A percentile compares a stretch with the other conserved stretches of the same genome.
Evolutionary conservation across 306 rosid genomes (phyloP).

Genomic region (Medicago arabica): DNA sequence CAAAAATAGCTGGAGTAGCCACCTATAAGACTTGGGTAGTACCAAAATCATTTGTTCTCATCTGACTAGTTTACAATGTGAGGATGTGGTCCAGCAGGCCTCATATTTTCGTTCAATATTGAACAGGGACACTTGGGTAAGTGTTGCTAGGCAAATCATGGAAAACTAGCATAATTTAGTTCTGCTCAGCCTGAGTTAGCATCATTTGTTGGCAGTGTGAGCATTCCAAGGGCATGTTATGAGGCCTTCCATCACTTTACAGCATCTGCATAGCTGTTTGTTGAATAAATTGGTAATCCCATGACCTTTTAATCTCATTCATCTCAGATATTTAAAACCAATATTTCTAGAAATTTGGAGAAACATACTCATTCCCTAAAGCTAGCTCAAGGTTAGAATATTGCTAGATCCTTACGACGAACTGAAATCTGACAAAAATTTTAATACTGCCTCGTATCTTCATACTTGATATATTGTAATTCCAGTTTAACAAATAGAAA

Average conservation of each 20-base stretch:
- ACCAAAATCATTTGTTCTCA: not conserved
- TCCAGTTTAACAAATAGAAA: not conserved
- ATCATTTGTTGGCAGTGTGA: not conserved
- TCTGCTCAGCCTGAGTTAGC: not conserved
- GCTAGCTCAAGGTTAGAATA: not conserved
- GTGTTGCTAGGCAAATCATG: not conserved
- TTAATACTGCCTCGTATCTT: not conserved
- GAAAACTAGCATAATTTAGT: not conserved
- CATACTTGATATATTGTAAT: not conserved
- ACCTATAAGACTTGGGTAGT: constrained; percentile 3
- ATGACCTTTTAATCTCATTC: not conserved
- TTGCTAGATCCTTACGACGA: not conserved
- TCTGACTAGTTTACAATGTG: not conserved
- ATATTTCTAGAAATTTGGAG: not conserved
- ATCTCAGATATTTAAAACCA: not conserved
- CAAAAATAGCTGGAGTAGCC: not conserved
- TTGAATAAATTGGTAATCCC: not conserved
- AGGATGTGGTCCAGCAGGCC: not conserved
- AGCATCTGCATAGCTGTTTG: not conserved
- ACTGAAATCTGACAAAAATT: not conserved
- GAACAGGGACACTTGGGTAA: not conserved
- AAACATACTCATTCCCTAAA: not conserved
- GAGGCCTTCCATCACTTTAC: not conserved
- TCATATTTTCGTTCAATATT: not conserved
- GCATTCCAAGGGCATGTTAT: not conserved